A percentile compares a stretch with the other conserved stretches of the same genome.
Conservation (phyloP, 202 grass and related monocot genomes). For the Saccharum hybrid region DNA sequence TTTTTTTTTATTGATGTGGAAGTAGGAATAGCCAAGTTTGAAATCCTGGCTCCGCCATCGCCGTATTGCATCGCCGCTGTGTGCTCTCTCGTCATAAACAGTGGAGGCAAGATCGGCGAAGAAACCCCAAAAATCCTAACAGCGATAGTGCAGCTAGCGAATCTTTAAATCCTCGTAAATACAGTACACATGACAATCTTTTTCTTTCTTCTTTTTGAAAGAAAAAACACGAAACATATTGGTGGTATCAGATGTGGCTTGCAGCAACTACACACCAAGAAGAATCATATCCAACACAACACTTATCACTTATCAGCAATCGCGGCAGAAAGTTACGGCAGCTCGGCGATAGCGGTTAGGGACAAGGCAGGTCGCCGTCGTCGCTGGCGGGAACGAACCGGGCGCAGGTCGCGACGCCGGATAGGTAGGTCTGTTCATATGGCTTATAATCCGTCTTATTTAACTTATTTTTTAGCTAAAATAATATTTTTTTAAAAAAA, state of each 20-base stretch:
- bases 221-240: not conserved
- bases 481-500: too few relatives aligned
- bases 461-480: too few relatives aligned
- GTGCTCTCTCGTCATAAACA: conserved; percentile 4
- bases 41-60: too few relatives aligned
- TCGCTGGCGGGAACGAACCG: conserved; percentile 13
- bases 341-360: conserved; percentile 16
- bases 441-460: too few relatives aligned
- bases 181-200: not conserved
- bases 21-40: too few relatives aligned
- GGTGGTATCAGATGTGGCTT: not conserved
- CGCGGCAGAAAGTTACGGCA: conserved; percentile 37
- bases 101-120: not conserved
- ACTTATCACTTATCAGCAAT: not conserved
- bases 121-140: not conserved
- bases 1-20: too few relatives aligned
- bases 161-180: not conserved
- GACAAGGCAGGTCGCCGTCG: conserved; percentile 32
- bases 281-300: conserved; percentile 29
- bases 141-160: not conserved
- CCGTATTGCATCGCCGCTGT: not conserved
- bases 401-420: not conserved
- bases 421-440: too few relatives aligned
- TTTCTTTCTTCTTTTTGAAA: not conserved
- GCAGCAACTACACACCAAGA: conserved; percentile 12